phyloP scores from a whole-genome alignment of 148 eudicot species.

The Mesembryanthemum crystallinum region DNA sequence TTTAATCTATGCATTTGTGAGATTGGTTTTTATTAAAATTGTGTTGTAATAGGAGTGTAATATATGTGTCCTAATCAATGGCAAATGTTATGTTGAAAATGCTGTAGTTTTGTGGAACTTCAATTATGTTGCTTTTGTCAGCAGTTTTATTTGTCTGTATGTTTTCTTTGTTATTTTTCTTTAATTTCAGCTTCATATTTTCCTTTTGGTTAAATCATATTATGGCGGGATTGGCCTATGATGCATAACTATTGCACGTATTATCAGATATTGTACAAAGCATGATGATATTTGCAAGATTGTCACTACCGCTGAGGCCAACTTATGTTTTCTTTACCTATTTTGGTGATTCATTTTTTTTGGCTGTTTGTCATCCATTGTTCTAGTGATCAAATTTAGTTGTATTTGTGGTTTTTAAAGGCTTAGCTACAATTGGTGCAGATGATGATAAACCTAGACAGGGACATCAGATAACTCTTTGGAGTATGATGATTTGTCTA shows the following conservation, averaged over 20 bases:
- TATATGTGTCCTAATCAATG: too few species aligned
- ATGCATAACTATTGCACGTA: slow-evolving; percentile 8
- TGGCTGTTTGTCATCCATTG: too few species aligned
- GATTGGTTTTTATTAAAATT: neutral
- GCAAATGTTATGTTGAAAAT: too few species aligned
- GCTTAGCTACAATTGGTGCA: slow-evolving; percentile 5
- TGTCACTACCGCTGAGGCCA: slow-evolving; percentile 11
- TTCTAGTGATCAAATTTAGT: too few species aligned
- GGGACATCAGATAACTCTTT: slow-evolving; percentile 21
- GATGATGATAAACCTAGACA: slow-evolving; percentile 20
- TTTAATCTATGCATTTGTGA: neutral
- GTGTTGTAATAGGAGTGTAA: too few species aligned
- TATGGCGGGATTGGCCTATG: slow-evolving; percentile 16
- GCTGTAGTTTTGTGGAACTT: too few species aligned
- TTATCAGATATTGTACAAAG: slow-evolving; percentile 4
- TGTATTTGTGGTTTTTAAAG: too few species aligned
- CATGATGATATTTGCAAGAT: neutral
- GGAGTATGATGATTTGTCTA: slow-evolving; percentile 16
- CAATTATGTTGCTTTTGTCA: too few species aligned
- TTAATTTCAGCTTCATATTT: neutral
- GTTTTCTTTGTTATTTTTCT: too few species aligned
- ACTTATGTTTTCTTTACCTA: neutral
- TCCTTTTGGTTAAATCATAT: neutral
- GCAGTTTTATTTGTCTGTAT: too few species aligned
- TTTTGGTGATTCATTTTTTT: neutral